Evolutionary conservation across 495 filamentous ascomycete genomes (phyloP).

Genomic region (Terfezia claveryi): DNA sequence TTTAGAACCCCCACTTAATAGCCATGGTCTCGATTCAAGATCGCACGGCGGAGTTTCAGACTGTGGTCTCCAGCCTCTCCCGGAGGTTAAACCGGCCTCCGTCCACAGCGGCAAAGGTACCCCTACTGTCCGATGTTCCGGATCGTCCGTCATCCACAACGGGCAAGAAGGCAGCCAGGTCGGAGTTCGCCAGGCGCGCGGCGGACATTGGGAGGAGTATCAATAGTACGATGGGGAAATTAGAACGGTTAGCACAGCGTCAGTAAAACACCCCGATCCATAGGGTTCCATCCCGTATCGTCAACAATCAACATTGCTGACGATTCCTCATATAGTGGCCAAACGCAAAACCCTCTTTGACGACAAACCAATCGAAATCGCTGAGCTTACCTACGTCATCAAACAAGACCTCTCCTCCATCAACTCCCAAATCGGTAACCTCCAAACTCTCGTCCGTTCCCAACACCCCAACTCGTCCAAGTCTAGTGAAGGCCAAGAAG

Average conservation of each 20-base stretch:
- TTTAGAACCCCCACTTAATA: background rate
- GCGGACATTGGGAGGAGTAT: constrained; percentile 82
- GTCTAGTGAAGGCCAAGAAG: constrained; percentile 28
- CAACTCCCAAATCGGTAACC: constrained; percentile 60
- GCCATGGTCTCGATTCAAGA: constrained; percentile 62
- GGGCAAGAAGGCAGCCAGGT: constrained; percentile 28
- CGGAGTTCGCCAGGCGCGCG: constrained; percentile 76
- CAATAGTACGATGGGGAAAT: constrained; percentile 74
- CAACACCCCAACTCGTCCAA: constrained; percentile 65
- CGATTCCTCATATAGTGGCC: constrained; percentile 35
- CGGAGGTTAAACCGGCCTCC: constrained; percentile 25
- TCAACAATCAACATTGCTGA: background rate
- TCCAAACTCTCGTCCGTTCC: constrained; percentile 46
- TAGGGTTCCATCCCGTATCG: background rate
- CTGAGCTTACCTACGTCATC: constrained; percentile 86
- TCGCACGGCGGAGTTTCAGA: constrained; percentile 80
- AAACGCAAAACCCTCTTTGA: constrained; percentile 95
- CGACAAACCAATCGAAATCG: constrained; percentile 88
- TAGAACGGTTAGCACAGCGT: constrained; percentile 78
- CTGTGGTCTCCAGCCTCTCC: constrained; percentile 51
- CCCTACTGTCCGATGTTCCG: constrained; percentile 8
- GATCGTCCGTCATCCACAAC: constrained; percentile 3
- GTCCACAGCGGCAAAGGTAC: constrained; percentile 7
- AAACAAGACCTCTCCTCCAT: constrained; percentile 87
- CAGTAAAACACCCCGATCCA: constrained; percentile 17